Conservation (phyloP, 257 asterid genomes). For the Capsicum baccatum region DNA sequence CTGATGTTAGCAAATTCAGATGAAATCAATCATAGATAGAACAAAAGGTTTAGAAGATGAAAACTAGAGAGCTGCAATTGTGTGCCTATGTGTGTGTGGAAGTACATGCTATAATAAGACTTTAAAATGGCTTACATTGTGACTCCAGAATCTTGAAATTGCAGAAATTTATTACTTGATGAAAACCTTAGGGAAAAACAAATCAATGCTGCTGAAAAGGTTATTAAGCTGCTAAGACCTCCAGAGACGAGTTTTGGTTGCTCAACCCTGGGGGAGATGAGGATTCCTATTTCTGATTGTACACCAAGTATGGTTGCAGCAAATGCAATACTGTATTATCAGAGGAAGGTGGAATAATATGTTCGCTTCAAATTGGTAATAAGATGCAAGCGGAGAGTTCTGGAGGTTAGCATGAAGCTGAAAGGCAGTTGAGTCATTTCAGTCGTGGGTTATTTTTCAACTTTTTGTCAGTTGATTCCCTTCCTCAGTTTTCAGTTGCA, state of each 20-base stretch:
- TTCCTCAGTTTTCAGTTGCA: not conserved
- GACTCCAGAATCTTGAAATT: constrained; percentile 17
- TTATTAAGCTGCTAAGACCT: constrained; percentile 59
- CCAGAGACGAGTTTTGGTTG: constrained; percentile 28
- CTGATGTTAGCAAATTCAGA: not conserved
- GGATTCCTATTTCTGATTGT: constrained; percentile 30
- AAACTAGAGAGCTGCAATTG: not conserved
- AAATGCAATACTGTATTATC: constrained; percentile 54
- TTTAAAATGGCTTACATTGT: not conserved
- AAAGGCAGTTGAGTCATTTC: not conserved
- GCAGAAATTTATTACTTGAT: constrained; percentile 63
- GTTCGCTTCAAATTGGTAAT: constrained; percentile 1
- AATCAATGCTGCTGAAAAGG: constrained; percentile 60
- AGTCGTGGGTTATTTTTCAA: not conserved
- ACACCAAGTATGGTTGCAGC: constrained; percentile 86
- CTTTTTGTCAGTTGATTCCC: not conserved
- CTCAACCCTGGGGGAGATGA: constrained; percentile 30
- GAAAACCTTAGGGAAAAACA: constrained; percentile 66
- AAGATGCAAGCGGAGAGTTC: not conserved
- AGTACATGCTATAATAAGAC: not conserved
- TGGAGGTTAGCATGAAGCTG: not conserved
- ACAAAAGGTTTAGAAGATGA: not conserved
- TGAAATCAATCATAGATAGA: not conserved
- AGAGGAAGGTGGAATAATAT: constrained; percentile 27
- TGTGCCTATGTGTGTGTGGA: not conserved